Evolutionary conservation across 2,329 filamentous ascomycete species (phyloP).

Genomic region (Aspergillus jensenii): DNA sequence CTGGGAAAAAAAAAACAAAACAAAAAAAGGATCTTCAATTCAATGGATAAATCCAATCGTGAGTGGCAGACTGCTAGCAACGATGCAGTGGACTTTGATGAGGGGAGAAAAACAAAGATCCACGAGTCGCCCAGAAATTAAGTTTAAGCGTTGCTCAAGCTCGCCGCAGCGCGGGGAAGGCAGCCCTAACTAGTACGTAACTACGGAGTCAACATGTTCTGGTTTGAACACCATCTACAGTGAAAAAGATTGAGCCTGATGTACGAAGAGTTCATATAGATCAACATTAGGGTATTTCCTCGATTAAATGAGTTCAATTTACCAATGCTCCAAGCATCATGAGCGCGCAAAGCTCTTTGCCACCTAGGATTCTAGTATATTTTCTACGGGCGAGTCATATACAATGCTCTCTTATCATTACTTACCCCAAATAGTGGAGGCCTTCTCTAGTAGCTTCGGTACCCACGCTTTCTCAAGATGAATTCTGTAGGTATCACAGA

Average conservation of each 20-base stretch:
- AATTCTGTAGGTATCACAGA: background rate
- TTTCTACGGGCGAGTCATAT: background rate
- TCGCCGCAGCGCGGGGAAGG: constrained; percentile 5
- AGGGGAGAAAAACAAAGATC: constrained; percentile 6
- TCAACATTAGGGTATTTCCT: background rate
- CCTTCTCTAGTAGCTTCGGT: background rate
- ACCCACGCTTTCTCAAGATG: background rate
- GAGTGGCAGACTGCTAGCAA: background rate
- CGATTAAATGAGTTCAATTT: background rate
- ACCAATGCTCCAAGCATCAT: background rate
- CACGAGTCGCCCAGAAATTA: background rate
- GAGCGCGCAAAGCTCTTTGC: background rate
- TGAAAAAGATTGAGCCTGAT: no score
- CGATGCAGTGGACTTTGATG: background rate
- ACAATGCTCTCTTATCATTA: background rate
- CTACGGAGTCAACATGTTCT: background rate
- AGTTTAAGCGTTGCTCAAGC: constrained; percentile 1
- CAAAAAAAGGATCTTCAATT: no score
- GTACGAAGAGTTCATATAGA: no score
- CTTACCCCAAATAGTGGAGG: background rate
- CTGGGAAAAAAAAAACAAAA: no score
- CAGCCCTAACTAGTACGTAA: background rate
- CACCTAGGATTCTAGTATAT: background rate
- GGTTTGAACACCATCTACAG: no score
- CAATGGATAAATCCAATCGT: background rate